A percentile compares a stretch with the other conserved stretches of the same genome.
phyloP scores from a whole-genome alignment of 306 rosid genomes.

The Purshia tridentata region DNA sequence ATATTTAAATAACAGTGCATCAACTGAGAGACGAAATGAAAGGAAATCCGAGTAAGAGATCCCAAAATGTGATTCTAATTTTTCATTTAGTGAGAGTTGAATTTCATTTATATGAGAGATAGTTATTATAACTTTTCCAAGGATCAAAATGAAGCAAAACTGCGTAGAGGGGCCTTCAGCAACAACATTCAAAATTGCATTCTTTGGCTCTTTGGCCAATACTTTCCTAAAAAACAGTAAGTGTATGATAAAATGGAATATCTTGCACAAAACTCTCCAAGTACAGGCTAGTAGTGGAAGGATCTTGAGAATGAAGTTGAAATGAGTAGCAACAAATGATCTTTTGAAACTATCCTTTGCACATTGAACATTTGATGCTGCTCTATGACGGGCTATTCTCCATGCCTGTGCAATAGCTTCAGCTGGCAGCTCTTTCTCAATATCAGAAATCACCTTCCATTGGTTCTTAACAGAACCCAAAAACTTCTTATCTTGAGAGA shows the following conservation, averaged over 20 bases:
- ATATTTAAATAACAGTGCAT: conserved; percentile 49
- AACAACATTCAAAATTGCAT: conserved; percentile 37
- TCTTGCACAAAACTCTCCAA: conserved; percentile 47
- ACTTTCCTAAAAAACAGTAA: conserved; percentile 27
- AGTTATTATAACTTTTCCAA: conserved; percentile 53
- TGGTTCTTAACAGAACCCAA: conserved; percentile 46
- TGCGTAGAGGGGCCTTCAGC: conserved; percentile 37
- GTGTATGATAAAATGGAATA: conserved; percentile 31
- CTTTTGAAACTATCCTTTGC: conserved; percentile 29
- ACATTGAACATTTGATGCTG: conserved; percentile 44
- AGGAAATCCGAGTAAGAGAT: conserved; percentile 43
- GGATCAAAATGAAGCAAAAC: conserved; percentile 50
- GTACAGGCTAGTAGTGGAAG: conserved; percentile 33
- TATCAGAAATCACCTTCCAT: conserved; percentile 60
- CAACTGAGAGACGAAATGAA: conserved; percentile 44
- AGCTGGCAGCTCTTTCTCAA: conserved; percentile 70
- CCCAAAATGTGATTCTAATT: conserved; percentile 55
- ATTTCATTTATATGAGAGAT: conserved; percentile 49
- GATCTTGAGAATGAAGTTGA: conserved; percentile 37
- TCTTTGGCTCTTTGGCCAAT: conserved; percentile 38
- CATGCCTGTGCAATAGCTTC: conserved; percentile 81
- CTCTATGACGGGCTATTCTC: conserved; percentile 75
- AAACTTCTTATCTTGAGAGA: conserved; percentile 42
- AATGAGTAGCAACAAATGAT: conserved; percentile 10
- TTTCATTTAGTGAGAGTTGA: conserved; percentile 45